A percentile compares a stretch with the other conserved stretches of the same genome.
Evolutionary conservation across 1,284 basidiomycete species (phyloP).

Genomic region (Irpex lacteus): DNA sequence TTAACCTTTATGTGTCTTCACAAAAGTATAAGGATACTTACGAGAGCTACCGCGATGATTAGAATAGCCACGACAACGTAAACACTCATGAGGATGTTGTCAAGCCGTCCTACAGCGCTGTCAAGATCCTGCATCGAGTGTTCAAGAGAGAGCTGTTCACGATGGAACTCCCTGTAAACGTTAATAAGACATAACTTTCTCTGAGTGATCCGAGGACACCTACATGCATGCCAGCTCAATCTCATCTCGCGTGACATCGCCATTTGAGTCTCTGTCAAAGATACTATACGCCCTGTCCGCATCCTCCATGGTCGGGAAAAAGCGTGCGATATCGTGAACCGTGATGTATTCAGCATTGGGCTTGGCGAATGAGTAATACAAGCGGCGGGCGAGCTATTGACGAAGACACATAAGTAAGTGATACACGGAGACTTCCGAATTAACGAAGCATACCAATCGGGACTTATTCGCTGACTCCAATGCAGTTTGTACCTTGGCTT

Average conservation of each 20-base stretch:
- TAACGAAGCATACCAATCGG: conserved; percentile 50
- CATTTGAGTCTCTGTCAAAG: conserved; percentile 85
- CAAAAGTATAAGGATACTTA: conserved; percentile 43
- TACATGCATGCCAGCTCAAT: conserved; percentile 74
- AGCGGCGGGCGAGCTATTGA: conserved; percentile 68
- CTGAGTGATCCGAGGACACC: conserved; percentile 8
- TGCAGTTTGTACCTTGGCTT: conserved; percentile 78
- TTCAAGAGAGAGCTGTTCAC: conserved; percentile 82
- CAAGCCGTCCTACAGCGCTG: conserved; percentile 80
- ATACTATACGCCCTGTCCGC: conserved; percentile 67
- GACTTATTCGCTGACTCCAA: conserved; percentile 82
- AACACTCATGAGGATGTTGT: conserved; percentile 70
- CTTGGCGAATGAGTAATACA: conserved; percentile 86
- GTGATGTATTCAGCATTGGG: conserved; percentile 58
- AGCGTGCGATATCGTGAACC: conserved; percentile 71
- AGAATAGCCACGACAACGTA: conserved; percentile 68
- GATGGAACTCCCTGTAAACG: conserved; percentile 65
- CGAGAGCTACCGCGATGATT: conserved; percentile 74
- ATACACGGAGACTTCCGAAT: background rate
- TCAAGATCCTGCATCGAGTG: conserved; percentile 91
- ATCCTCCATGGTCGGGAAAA: conserved; percentile 68
- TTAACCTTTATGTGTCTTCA: background rate
- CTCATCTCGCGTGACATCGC: conserved; percentile 75
- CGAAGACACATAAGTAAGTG: background rate
- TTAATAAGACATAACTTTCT: background rate